Base-by-base conservation (phyloP, 2,329 filamentous ascomycete genomes). In the Leptographium flavum region DNA sequence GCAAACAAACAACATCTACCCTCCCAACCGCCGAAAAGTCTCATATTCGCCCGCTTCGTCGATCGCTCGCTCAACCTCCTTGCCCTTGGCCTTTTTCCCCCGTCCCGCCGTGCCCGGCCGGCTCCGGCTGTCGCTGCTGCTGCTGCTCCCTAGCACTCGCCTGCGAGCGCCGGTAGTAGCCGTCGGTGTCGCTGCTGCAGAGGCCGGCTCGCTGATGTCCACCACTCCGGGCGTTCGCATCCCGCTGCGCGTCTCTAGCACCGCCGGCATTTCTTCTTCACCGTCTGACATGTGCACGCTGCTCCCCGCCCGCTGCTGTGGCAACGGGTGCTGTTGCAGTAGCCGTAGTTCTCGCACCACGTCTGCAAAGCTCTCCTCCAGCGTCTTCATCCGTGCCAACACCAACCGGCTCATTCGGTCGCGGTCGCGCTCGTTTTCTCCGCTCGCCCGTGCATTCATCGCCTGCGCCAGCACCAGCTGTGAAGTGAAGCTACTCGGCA, bases 281-380 rank as follows among this genome's bases (percentile, higher is more conserved):
- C 15, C 35, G 21, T 37, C 39, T 9, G 39, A 38, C 2, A 17
- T 40, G n/a, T 6, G 22, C 25, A 31, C 39, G n/a, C 39, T 30
- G 28, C 17, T 21, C 9, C 28, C 28, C 37, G 32, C 8, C 27
- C 23, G 3, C 23, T 23, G 22, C 19, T 39, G 21, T 6, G 21
- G 23, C 21, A 8, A n/a, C 32, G 19, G 8, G 11, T 39, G 41
- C 42, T 52, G 63, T 50, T 60, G 61, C 61, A 68, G 75, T 58
- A 75, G 64, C 50, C 83, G 78, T 59, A 94, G 81, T 60, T 92
- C 86, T 50, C 76, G 78, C 46, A 87, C 75, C n/a, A 94, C 81
- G 48, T 94, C 86, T 3, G 83, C 74, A 60, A 96, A 90, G 14
- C 87, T 83, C 62, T 94, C 87, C 59, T 96, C 88, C 2, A 96